Base-by-base conservation (phyloP, 164 flowering plant species). In the Pachysandra terminalis region DNA sequence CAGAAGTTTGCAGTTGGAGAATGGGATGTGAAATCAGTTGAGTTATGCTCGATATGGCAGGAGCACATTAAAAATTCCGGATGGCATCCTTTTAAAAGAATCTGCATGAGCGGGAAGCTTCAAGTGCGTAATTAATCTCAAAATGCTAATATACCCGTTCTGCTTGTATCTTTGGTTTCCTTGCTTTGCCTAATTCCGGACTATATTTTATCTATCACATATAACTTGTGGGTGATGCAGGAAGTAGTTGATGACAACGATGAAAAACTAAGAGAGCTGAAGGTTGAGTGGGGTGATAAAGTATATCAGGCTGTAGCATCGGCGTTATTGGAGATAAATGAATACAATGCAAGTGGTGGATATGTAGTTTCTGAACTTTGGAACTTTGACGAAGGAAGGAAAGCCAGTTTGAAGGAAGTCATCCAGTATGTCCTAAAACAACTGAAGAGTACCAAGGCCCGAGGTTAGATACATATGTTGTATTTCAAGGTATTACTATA, bases 341-440 rank as follows among this genome's bases (percentile, higher is more conserved):
- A 85, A 58, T 81, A 81, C 67, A 85, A 87, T 72, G 78, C 85
- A 14, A 85, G 91, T 71, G 91, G 89, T 10, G 64, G 89, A 27
- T 85, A 87, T 64, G 61, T 63, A 16, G 72, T 82, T 25, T 8
- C 78, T 16, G 89, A 83, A 74, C 80, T 87, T 7, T 87, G 91
- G 91, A 87, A 85, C 66, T 75, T 74, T 62, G 81, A 78, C 67
- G 89, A 82, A 72, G 73, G 74, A 54, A 78, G 87, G 66, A 81
- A 81, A 69, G 89, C n/a, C n/a, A n/a, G n/a, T n/a, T n/a, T n/a
- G n/a, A n/a, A n/a, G n/a, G n/a, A n/a, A n/a, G n/a, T n/a, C 89
- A 82, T 85, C 21, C 59, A 60, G 9, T 81, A 61, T 59, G 32
- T 80, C 23, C 15, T 83, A 51, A 76, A 74, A 51, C 66, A 61